Conservation (phyloP, 768 basidiomycete species). For the Podaxis pistillaris region DNA sequence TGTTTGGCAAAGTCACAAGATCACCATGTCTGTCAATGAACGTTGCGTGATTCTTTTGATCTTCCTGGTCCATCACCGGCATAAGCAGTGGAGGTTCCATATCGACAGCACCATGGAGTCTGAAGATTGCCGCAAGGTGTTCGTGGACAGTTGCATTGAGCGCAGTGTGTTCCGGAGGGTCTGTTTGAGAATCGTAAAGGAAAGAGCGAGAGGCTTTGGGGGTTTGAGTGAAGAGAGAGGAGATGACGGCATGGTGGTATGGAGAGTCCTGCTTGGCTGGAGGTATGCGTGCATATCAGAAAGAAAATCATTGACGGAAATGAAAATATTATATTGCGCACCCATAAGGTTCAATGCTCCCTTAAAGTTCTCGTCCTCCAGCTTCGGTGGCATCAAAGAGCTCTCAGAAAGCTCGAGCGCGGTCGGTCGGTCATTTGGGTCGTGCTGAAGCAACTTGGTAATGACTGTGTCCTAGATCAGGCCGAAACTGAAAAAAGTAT, state of each 20-base stretch:
- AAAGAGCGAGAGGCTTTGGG: conserved; percentile 62
- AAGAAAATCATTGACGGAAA: background rate
- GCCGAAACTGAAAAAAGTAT: background rate
- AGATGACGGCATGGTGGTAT: conserved; percentile 75
- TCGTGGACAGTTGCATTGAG: conserved; percentile 78
- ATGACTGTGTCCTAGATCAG: conserved; percentile 52
- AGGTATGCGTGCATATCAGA: background rate
- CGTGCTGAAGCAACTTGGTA: conserved; percentile 76
- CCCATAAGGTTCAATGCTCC: conserved; percentile 76
- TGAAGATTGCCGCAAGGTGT: conserved; percentile 72
- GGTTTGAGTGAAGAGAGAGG: conserved; percentile 74
- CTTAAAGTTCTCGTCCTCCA: conserved; percentile 88
- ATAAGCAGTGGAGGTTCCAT: conserved; percentile 84
- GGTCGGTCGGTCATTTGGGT: conserved; percentile 73
- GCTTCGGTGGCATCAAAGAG: conserved; percentile 64
- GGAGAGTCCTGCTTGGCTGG: conserved; percentile 78
- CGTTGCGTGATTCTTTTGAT: conserved; percentile 63
- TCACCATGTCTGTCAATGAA: conserved; percentile 83
- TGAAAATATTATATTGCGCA: conserved; percentile 26
- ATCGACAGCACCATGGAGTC: conserved; percentile 87
- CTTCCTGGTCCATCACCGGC: conserved; percentile 62
- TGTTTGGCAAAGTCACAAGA: conserved; percentile 68
- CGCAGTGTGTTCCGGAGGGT: conserved; percentile 66
- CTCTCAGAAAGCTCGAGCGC: conserved; percentile 85
- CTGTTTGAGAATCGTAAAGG: conserved; percentile 72